Evolutionary conservation across 2,329 filamentous ascomycete species (phyloP), one percentile per base, ranked within the genome.

Genomic region (Ascosphaera apis): DNA sequence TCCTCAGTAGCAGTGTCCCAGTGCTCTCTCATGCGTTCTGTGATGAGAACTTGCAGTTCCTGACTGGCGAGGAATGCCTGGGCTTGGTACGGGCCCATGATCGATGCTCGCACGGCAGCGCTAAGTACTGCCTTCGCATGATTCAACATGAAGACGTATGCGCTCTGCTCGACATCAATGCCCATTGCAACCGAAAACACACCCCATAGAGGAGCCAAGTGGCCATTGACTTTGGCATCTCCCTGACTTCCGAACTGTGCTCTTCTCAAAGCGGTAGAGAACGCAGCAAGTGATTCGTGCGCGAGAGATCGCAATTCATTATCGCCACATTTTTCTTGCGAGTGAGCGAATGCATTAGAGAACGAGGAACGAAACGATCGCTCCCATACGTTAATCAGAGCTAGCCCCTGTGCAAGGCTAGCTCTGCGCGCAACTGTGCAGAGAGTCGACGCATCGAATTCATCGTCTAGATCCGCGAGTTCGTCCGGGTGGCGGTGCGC

Each of bases 71-170:
- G 53, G 18, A 73, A 52, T 15, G 54, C 61, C 44, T 76, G 71
- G 13, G 67, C 66, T 49, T 73, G 69, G 50, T 75, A 76, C 0
- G 71, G 70, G 0, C 71, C 71, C 63, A 75, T 65, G 2, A 75
- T 69, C 15, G 66, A 66, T 3, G 70, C 67, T 31, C 71, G 56
- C 31, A 76, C 70, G 1, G 64, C 70, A 3, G 71, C 71, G 42
- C 66, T 71, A 11, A 73, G 53, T 3, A 76, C 59, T 0, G 70
- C 68, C 44, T 72, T 69, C 3, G 68, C 67, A 49, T 76, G 71
- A 39, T 70, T 71, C 38, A 75, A 59, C 38, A 76, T 56, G 46
- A 73, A 75, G 2, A 73, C 49, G 47, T 76, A 74, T 1, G 65
- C 63, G 2, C 68, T 54, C 32, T 71, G 63, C 18, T 58, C 56